Percentiles rank a stretch among this genome's conserved stretches.
Evolutionary conservation across 306 rosid genomes (phyloP).

Genomic region (Dalbergia cultrata): DNA sequence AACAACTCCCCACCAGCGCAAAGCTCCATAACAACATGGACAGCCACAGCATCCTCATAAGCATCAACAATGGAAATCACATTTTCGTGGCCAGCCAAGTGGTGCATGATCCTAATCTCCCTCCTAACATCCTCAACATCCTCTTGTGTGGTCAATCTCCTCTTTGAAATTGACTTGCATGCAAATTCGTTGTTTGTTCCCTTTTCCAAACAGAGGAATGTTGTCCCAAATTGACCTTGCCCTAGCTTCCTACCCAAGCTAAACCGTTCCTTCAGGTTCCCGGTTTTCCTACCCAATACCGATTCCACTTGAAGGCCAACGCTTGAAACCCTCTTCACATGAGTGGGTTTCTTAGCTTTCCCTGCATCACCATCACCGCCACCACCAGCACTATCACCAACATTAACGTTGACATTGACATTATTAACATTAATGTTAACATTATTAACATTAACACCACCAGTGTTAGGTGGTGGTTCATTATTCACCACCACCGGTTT

Average conservation of each 20-base stretch:
- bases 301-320: conserved; percentile 79
- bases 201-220: conserved; percentile 76
- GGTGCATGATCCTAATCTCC: conserved; percentile 98
- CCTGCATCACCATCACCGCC: conserved; percentile 41
- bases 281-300: conserved; percentile 79
- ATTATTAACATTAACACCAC: conserved; percentile 35
- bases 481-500: conserved; percentile 40
- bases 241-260: conserved; percentile 91
- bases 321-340: conserved; percentile 70
- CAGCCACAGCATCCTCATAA: conserved; percentile 89
- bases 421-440: no score
- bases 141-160: conserved; percentile 81
- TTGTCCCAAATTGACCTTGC: conserved; percentile 94
- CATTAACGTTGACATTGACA: no score
- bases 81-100: conserved; percentile 88
- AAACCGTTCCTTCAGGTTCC: conserved; percentile 70
- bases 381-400: background rate
- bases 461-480: conserved; percentile 25
- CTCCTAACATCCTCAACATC: conserved; percentile 94
- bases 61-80: conserved; percentile 83
- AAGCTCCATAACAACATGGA: conserved; percentile 87
- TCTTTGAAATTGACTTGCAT: conserved; percentile 88
- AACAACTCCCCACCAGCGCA: conserved; percentile 95
- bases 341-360: conserved; percentile 63
- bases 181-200: conserved; percentile 67